Conservation (phyloP, 345 rosid species). For the Boechera retrofracta region DNA sequence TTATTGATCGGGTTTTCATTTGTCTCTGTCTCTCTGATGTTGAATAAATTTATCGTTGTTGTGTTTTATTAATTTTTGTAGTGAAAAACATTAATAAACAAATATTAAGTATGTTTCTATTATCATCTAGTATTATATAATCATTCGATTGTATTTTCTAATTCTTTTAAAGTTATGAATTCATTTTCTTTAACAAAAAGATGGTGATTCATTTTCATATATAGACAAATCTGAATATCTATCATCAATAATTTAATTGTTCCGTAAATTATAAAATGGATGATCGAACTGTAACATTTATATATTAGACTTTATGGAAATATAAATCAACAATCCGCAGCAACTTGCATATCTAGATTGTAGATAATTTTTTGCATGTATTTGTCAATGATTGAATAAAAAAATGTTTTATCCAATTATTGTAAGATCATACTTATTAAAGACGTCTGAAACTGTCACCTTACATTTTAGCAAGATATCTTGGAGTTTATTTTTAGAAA, state of each 20-base stretch:
- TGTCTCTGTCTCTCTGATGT: too few relatives aligned
- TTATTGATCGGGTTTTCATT: too few relatives aligned
- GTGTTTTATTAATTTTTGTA: too few relatives aligned
- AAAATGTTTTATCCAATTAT: neutral
- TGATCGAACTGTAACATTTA: neutral
- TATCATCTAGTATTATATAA: too few relatives aligned
- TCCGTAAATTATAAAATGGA: neutral
- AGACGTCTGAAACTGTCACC: neutral
- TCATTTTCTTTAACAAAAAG: too few relatives aligned
- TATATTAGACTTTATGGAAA: too few relatives aligned
- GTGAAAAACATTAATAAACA: too few relatives aligned
- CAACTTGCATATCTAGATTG: neutral
- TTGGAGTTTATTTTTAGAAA: conserved; percentile 3
- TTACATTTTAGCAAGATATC: neutral
- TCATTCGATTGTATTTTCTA: too few relatives aligned
- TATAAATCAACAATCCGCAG: neutral
- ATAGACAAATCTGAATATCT: neutral
- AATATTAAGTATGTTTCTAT: too few relatives aligned
- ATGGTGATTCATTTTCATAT: neutral
- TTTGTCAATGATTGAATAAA: conserved; percentile 5
- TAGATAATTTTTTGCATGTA: neutral
- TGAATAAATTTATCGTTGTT: too few relatives aligned
- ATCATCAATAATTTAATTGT: neutral
- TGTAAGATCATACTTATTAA: conserved; percentile 4
- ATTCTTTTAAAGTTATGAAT: too few relatives aligned